Evolutionary conservation across 768 basidiomycete species (phyloP), one percentile per base, ranked within the genome.

Genomic region (Butyriboletus loyo): DNA sequence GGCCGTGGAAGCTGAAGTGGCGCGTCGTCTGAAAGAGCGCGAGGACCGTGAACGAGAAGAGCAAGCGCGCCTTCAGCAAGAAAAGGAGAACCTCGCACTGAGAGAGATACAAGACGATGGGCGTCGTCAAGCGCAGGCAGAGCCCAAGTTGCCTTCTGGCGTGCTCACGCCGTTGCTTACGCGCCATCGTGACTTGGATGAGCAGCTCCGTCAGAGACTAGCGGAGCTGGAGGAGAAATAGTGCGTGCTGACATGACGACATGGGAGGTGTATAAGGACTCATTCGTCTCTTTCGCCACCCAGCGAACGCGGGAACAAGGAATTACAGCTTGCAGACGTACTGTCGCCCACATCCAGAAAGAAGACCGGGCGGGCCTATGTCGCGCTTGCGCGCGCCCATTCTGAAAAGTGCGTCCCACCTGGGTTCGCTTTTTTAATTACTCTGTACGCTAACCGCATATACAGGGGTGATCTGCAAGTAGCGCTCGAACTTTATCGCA

Each of bases 301-400:
- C 41, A 87, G 85, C 58, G 85, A 87, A 61, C 77, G 78, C 50
- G 79, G 80, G 7, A 81, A 74, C 59, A 80, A 82, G 64, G 86
- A 87, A 48, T 66, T 75, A 5, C 79, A 82, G 46, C 74, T 84
- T 17, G 82, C 81, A 7, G 81, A 83, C 59, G 79, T 78, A 6
- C 71, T 89, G 46, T 89, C 86, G 6, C 87, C 87, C 1, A 77
- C 80, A 21, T 87, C 87, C 11, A 83, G 81, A 68, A 91, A 91
- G 78, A 88, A 87, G 72, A 86, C 86, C 0, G 91, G 89, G 2
- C 76, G 87, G 17, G 89, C 89, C 1, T 90, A 90, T 62, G 87
- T 92, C n/a, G 82, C 87, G 22, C 81, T 91, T 24, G 91, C 91
- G 14, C 80, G 91, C 19, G 80, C 86, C 19, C 83, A 87, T 69